Base-by-base conservation (phyloP, 2,329 filamentous ascomycete species). In the Neofusicoccum sp. region DNA sequence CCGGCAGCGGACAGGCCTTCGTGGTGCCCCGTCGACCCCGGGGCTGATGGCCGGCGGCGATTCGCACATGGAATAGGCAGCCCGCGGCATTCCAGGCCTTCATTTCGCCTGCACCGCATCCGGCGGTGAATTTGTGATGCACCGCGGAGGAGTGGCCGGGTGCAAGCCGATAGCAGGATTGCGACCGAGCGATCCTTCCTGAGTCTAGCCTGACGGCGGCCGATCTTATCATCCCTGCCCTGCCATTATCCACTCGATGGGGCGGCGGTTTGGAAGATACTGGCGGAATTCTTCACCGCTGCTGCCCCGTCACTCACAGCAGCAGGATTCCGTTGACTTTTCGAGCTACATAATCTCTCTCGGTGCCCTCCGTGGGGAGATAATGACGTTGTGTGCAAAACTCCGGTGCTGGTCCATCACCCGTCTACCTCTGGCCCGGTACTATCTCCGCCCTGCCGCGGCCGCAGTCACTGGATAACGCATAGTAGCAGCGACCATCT, bases 121-220 rank as follows among this genome's bases (percentile, higher is more conserved):
- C 36, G 51, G 51, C 51, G 51, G 51, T 56, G 51, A 56, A 33
- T 36, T 43, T 56, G 36, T 31, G 48, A 33, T 41, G 51, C 43
- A 56, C 16, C 24, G 51, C 36, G 51, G 51, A 56, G 51, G 51
- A 56, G 26, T 56, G 36, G 5, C 38, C 51, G 36, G 51, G 24
- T 43, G 24, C 36, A 8, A 36, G 24, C 8, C 36, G 6, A 6
- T 56, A 56, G 14, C 51, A 56, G 51, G 14, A 56, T 20, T 36
- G 47, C 47, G 40, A 7, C 54, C 54, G 54, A 30, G 31, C 54
- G 54, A 58, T 58, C 54, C 45, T 58, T 58, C 54, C 54, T 58
- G 54, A 58, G 54, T 41, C 30, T 33, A 41, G 54, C 30, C 31
- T 9, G 11, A 33, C 26, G 11, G 24, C 45, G 30, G 54, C 14